A percentile compares a stretch with the other conserved stretches of the same genome.
These are phyloP conservation scores for Trametes elegans DNA, from an alignment of 768 basidiomycete genomes.

Conservation along the genomic window DNA sequence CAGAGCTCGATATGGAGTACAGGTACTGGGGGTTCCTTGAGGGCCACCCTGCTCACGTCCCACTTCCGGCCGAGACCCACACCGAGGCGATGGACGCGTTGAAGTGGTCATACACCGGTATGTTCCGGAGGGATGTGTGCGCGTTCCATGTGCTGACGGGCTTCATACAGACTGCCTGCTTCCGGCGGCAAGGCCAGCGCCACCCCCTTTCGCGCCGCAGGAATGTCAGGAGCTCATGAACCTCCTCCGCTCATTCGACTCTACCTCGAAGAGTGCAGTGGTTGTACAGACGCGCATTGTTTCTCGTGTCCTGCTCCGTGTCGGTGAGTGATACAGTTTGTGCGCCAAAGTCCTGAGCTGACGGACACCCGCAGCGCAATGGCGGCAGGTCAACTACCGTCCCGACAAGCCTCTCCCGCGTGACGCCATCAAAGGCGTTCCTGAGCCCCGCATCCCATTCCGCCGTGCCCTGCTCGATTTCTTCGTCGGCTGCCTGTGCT, in stretches of 20 bases:
- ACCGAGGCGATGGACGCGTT: slow-evolving; percentile 72
- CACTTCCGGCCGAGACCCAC: slow-evolving; percentile 53
- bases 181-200: slow-evolving; percentile 51
- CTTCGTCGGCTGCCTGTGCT: slow-evolving; percentile 59
- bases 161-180: slow-evolving; percentile 62
- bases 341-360: neutral
- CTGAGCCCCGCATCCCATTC: slow-evolving; percentile 39
- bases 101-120: slow-evolving; percentile 80
- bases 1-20: slow-evolving; percentile 74
- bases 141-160: neutral
- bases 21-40: slow-evolving; percentile 84
- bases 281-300: slow-evolving; percentile 61
- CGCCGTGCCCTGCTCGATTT: slow-evolving; percentile 54
- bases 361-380: slow-evolving; percentile 44
- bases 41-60: slow-evolving; percentile 69
- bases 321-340: slow-evolving; percentile 46
- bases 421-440: slow-evolving; percentile 38
- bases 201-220: slow-evolving; percentile 70
- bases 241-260: slow-evolving; percentile 48
- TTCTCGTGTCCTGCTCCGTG: slow-evolving; percentile 64
- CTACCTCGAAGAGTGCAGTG: slow-evolving; percentile 43
- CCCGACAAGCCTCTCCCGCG: slow-evolving; percentile 64
- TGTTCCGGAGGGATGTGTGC: neutral
- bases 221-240: slow-evolving; percentile 75
- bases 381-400: slow-evolving; percentile 71